Conservation (phyloP, 176 grass and related monocot genomes). For the Carex scoparia region DNA sequence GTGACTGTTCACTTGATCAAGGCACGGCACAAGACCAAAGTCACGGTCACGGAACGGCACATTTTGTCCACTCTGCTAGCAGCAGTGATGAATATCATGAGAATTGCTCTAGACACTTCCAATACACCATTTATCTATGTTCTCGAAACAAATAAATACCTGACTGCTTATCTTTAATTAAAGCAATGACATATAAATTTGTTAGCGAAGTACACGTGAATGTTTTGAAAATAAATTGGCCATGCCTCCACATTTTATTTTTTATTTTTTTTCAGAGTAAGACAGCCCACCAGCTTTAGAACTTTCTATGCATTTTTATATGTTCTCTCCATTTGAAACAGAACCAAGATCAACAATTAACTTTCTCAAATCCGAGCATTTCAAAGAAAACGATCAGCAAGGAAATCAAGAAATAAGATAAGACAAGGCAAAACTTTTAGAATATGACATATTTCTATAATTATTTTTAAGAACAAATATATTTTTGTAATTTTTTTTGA, state of each 20-base stretch:
- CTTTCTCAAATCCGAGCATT: background rate
- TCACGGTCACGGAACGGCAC: too few relatives aligned
- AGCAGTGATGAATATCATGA: background rate
- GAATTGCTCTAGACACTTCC: background rate
- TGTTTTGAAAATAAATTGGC: background rate
- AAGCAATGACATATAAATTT: conserved; percentile 11
- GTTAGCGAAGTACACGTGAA: background rate
- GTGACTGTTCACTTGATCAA: too few relatives aligned
- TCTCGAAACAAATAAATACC: background rate
- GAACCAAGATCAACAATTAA: background rate
- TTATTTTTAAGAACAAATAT: too few relatives aligned
- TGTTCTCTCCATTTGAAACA: background rate
- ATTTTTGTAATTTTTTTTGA: too few relatives aligned
- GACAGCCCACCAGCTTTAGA: conserved; percentile 16
- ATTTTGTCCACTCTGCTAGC: too few relatives aligned
- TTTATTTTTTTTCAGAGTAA: background rate
- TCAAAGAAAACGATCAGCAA: background rate
- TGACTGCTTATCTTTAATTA: background rate
- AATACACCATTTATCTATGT: background rate
- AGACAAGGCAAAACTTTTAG: too few relatives aligned
- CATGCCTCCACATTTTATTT: background rate
- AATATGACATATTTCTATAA: too few relatives aligned
- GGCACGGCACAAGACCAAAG: too few relatives aligned
- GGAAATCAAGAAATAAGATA: too few relatives aligned
- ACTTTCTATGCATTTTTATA: background rate